Evolutionary conservation across 148 eudicot genomes (phyloP), one percentile per base, ranked within the genome.

Genomic region (Polygonum aviculare): DNA sequence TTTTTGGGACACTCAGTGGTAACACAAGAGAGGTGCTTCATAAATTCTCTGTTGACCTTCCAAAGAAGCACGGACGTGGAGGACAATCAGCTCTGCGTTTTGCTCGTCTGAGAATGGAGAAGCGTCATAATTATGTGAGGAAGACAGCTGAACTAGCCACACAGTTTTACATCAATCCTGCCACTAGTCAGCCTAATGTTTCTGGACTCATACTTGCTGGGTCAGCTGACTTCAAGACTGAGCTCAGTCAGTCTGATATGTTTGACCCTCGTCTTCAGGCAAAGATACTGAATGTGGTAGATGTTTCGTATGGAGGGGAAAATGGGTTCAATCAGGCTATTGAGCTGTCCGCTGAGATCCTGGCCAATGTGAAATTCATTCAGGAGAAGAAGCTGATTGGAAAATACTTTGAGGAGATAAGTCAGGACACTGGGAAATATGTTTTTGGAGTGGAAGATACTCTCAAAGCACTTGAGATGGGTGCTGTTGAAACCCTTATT

Each of bases 81-180:
- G 78, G 78, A 45, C 78, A 76, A 26, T 76, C 78, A 60, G 78
- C 78, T 44, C 18, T 76, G 35, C 78, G 78, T 60, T 76, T 76
- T 60, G 78, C 78, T 63, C 78, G 78, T 76, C 78, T 76, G 62
- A 69, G 78, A 38, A 76, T 76, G 78, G 78, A 76, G 72, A 76
- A 76, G 72, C 78, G 78, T 38, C 78, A 76, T 47, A 76, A 76
- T 69, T 76, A 76, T 63, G 78, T 76, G 36, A 76, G 78, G 72
- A 76, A 76, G 78, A 76, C 78, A 9, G 78, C 78, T 41, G 78
- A 76, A 45, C 72, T 63, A 12, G 78, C 78, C 19, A 76, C 78
- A n/a, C 78, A 76, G 31, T 47, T 62, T 19, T 76, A 8, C 57
- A 60, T 76, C 38, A 76, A 76, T 63, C 78, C 78, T 22, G 54